Base-by-base conservation (phyloP, 352 stramenopile genomes). In the Globisporangium splendens region DNA sequence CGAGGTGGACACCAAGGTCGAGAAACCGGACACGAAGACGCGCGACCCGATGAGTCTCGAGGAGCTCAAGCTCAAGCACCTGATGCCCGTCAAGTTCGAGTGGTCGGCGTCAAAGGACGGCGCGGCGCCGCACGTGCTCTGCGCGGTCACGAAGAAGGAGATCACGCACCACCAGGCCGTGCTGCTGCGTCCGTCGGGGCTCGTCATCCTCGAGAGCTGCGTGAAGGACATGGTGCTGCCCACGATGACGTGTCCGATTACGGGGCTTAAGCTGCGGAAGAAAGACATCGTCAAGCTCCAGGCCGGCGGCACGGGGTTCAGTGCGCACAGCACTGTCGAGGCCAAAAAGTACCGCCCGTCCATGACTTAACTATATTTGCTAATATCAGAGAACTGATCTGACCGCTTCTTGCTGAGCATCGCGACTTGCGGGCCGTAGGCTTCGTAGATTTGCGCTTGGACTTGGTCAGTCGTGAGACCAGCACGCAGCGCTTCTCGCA, bases 31-130 rank as follows among this genome's bases (percentile, higher is more conserved):
- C 62, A 79, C 69, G 7, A 86, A 86, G 64, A 93, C 86, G 1
- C 70, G 74, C 42, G 86, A 95, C 52, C 86, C 86, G 15, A 95
- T 95, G 86, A 89, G 80, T 70, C 65, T 83, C 17, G 79, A 91
- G 14, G 68, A 81, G 51, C 80, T 95, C 69, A 93, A 92, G 66
- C 76, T 93, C 61, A 95, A 95, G 59, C 82, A 95, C 56, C 63
- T 95, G 28, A 91, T 95, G 83, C 86, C 86, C 0, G 71, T 92
- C 55, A 91, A 95, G 63, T 86, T 93, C 46, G 80, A 91, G 39
- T 92, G 86, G 79, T 68, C 78, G 41, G 46, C 53, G n/a, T 64
- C 56, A 8, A 70, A 72, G 24, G 65, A 77, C 28, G 21, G 28
- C 8, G 18, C 15, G 10, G 38, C 52, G 41, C 61, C 59, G 43